A percentile compares a stretch with the other conserved stretches of the same genome.
Evolutionary conservation across 2,329 filamentous ascomycete genomes (phyloP).

Genomic region (Penicillium sp.): DNA sequence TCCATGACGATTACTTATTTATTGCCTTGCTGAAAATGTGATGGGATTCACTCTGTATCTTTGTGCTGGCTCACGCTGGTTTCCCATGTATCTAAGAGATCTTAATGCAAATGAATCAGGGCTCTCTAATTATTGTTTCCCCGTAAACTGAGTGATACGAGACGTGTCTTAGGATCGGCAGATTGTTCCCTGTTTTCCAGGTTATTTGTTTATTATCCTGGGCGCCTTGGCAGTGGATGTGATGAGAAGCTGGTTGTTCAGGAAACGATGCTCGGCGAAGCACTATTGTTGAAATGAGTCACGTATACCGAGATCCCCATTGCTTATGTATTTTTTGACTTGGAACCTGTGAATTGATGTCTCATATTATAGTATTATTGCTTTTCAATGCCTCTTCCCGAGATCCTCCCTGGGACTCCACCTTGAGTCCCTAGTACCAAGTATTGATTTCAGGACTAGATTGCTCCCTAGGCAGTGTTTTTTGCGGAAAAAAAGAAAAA

Average conservation of each 20-base stretch:
- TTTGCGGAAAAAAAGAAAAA: too few species aligned
- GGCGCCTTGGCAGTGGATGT: not conserved
- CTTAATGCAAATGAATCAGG: constrained; percentile 5
- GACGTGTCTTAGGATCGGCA: not conserved
- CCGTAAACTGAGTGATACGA: not conserved
- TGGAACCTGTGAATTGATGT: too few species aligned
- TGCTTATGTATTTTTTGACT: not conserved
- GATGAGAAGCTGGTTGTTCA: not conserved
- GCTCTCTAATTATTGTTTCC: not conserved
- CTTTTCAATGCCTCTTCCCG: too few species aligned
- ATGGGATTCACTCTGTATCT: constrained; percentile 8
- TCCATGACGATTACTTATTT: constrained; percentile 17
- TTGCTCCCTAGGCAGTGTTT: too few species aligned
- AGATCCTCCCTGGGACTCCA: too few species aligned
- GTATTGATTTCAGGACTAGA: too few species aligned
- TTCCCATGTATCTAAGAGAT: constrained; percentile 12
- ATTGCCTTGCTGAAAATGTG: constrained; percentile 18
- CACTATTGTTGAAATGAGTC: not conserved
- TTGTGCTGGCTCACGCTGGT: not conserved
- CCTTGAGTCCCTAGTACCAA: too few species aligned
- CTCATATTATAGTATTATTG: too few species aligned
- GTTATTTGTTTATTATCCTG: not conserved
- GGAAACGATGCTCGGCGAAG: not conserved
- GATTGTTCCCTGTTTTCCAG: not conserved
- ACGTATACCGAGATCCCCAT: not conserved